Base-by-base conservation (phyloP, 192 early-diverging fungal genomes). In the Irineochytrium annulatum region DNA sequence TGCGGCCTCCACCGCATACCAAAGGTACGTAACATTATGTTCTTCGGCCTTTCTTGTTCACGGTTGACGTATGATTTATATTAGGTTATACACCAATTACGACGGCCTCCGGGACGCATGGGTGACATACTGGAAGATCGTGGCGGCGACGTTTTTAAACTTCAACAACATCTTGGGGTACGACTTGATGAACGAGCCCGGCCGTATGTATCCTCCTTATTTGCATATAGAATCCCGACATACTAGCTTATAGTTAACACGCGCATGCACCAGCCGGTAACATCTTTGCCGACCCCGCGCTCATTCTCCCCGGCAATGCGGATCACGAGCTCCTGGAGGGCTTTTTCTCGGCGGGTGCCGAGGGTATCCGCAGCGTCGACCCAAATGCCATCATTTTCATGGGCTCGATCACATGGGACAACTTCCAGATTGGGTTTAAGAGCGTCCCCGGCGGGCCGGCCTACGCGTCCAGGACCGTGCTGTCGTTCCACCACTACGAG, bases 171-270 rank as follows among this genome's bases (percentile, higher is more conserved):
- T 87, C 27, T 45, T 87, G 34, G 85, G 85, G 1, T 87, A 87
- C 62, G 76, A 87, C 49, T 55, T 86, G 44, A 75, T 86, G 61
- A 86, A 86, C 46, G 84, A 86, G 53, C 81, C 84, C n/a, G n/a
- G n/a, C n/a, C 37, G 37, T 41, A n/a, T 13, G 37, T 41, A n/a
- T 41, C n/a, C n/a, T 41, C 37, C 11, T 41, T n/a, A n/a, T n/a
- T n/a, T n/a, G n/a, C n/a, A n/a, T n/a, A n/a, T n/a, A n/a, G n/a
- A n/a, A n/a, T n/a, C n/a, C n/a, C n/a, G n/a, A n/a, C n/a, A n/a
- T n/a, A n/a, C n/a, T n/a, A n/a, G n/a, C n/a, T n/a, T n/a, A n/a
- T n/a, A n/a, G n/a, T n/a, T n/a, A n/a, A n/a, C n/a, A n/a, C n/a
- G n/a, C n/a, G n/a, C n/a, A n/a, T n/a, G n/a, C n/a, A n/a, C n/a